phyloP scores from a whole-genome alignment of 306 rosid genomes.

The Purshia tridentata region DNA sequence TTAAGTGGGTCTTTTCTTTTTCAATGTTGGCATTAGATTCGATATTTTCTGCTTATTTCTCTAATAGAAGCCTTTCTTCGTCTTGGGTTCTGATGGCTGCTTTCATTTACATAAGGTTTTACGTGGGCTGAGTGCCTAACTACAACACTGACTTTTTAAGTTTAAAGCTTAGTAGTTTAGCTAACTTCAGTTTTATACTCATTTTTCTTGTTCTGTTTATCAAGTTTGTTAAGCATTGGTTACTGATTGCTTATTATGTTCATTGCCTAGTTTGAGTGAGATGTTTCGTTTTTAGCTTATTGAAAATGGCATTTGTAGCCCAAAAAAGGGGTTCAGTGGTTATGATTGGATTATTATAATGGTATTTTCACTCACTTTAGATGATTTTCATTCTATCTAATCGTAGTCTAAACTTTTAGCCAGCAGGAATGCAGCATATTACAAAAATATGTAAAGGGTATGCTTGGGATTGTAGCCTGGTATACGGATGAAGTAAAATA shows the following conservation, averaged over 20 bases:
- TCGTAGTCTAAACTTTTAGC: too few species aligned
- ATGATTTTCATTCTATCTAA: too few species aligned
- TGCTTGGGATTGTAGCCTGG: too few species aligned
- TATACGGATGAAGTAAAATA: too few species aligned
- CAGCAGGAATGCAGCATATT: too few species aligned
- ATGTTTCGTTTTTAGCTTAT: too few species aligned
- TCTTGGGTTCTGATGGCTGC: conserved; percentile 4
- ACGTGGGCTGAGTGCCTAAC: not conserved
- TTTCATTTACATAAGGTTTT: not conserved
- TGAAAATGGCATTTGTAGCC: too few species aligned
- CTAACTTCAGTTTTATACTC: not conserved
- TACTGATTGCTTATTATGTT: not conserved
- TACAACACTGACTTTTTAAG: not conserved
- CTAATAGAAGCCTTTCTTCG: not conserved
- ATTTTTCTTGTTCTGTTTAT: not conserved
- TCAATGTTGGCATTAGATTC: not conserved
- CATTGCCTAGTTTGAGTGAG: not conserved
- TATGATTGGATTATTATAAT: too few species aligned
- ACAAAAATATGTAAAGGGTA: too few species aligned
- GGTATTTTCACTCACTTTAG: too few species aligned
- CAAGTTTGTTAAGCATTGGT: not conserved
- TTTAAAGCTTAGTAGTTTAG: too few species aligned
- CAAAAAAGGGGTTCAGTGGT: too few species aligned
- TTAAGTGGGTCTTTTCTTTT: not conserved
- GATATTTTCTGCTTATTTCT: not conserved